Evolutionary conservation across 2,329 filamentous ascomycete species (phyloP).

Genomic region (Coccinonectria pachysandricola): DNA sequence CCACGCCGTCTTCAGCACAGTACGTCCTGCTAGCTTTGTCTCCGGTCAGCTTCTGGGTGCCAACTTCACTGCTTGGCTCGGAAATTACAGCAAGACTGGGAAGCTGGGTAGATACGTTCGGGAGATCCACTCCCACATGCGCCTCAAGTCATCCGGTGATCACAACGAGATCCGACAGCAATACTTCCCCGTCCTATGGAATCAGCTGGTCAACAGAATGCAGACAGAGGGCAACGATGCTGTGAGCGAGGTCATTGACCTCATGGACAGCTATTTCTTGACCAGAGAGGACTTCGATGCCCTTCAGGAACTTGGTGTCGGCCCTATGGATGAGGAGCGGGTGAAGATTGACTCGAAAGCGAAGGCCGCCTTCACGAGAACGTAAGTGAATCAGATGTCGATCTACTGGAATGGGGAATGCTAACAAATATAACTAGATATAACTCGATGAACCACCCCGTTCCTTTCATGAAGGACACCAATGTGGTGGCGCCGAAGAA

Average conservation of each 20-base stretch:
- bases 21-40: conserved; percentile 79
- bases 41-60: conserved; percentile 67
- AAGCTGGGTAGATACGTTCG: conserved; percentile 73
- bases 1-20: conserved; percentile 91
- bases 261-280: conserved; percentile 96
- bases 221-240: conserved; percentile 71
- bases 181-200: conserved; percentile 84
- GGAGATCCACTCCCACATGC: conserved; percentile 96
- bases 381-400: conserved; percentile 45
- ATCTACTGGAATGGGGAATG: background rate
- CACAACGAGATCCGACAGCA: conserved; percentile 90
- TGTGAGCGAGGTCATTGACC: conserved; percentile 72
- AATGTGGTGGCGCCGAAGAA: conserved; percentile 65
- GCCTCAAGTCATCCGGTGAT: conserved; percentile 79
- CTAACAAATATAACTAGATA: conserved; percentile 50
- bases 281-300: conserved; percentile 92
- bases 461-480: conserved; percentile 93
- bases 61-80: conserved; percentile 83
- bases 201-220: conserved; percentile 63
- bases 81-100: conserved; percentile 82
- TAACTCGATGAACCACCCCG: conserved; percentile 73
- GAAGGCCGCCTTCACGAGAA: conserved; percentile 80
- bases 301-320: conserved; percentile 83
- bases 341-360: conserved; percentile 75
- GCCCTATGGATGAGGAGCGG: conserved; percentile 64